Evolutionary conservation across 106 monocot genomes (phyloP), one percentile per base, ranked within the genome.

Genomic region (Gastrodia elata): DNA sequence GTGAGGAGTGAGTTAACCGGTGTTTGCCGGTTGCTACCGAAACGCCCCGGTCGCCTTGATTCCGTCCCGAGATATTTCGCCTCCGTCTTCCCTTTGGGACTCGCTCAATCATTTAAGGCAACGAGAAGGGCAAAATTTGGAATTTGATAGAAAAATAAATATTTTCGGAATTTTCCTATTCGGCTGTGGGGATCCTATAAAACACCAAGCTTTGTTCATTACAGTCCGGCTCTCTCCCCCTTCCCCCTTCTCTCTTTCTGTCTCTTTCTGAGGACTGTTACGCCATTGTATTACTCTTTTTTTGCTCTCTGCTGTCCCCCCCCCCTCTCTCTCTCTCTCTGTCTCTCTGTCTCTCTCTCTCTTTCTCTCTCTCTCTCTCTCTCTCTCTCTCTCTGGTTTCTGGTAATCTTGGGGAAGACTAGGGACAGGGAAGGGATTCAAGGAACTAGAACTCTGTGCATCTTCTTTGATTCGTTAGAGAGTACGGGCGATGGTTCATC

Each of bases 291-390:
- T 32, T 14, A 14, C 61, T 3, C 32, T 32, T 30, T 61, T 61
- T 61, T 61, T 28, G 32, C 14, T 32, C 39, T 3, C 40, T 42
- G 42, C 11, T 39, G 35, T 24, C 11, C 38, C 33, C 55, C 57
- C 33, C 36, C 8, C 41, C 33, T 24, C 78, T 78, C 73, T 78
- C 57, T 73, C 52, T 39, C 71, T 71, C 25, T 59, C 57, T 34
- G 70, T 64, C 38, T 38, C 37, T 39, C 46, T 24, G 11, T 22
- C 38, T 39, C 55, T 68, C 33, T 42, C 8, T 58, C 33, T 24
- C 78, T 78, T 69, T 78, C 57, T 73, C 52, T 39, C 71, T 71
- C 25, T 59, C 57, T 34, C 75, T 64, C 38, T 38, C 37, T 14
- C 44, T 39, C 27, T 20, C 27, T 30, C 36, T 37, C 26, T 76